Evolutionary conservation across 441 rosid genomes (phyloP).

Genomic region (Populus hybrid): DNA sequence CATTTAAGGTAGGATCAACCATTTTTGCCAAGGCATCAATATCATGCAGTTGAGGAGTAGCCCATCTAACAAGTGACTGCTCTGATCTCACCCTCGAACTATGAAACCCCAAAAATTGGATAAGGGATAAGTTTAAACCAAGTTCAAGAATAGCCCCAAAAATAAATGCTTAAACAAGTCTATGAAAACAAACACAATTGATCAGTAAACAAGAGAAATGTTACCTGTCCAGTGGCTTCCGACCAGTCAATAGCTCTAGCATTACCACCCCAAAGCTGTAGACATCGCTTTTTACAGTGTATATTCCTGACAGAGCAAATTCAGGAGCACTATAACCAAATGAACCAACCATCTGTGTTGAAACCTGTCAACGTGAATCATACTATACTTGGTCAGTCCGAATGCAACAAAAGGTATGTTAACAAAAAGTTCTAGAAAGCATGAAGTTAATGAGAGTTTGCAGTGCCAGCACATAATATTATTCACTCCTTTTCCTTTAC

Average conservation of each 20-base stretch:
- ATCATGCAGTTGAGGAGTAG: conserved; percentile 95
- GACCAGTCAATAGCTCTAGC: conserved; percentile 93
- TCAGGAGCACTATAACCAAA: conserved; percentile 98
- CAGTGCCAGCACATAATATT: background rate
- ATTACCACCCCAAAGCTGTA: conserved; percentile 97
- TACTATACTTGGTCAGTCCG: conserved; percentile 1
- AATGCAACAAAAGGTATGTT: background rate
- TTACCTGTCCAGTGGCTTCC: conserved; percentile 97
- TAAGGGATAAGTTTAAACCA: background rate
- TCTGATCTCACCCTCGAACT: conserved; percentile 85
- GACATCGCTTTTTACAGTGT: conserved; percentile 94
- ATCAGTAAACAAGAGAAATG: background rate
- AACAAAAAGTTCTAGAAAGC: background rate
- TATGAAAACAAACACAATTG: conserved; percentile 5
- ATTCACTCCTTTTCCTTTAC: conserved; percentile 29
- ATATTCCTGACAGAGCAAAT: conserved; percentile 86
- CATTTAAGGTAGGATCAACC: conserved; percentile 92
- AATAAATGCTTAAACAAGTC: background rate
- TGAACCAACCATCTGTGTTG: conserved; percentile 87
- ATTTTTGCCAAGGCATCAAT: conserved; percentile 92
- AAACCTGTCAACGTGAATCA: conserved; percentile 46
- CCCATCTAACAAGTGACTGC: conserved; percentile 98
- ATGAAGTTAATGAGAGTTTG: conserved; percentile 1
- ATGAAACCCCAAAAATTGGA: conserved; percentile 13
- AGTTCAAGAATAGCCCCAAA: background rate